These are phyloP conservation scores for Apiotrichum domesticum DNA, from an alignment of 1,284 basidiomycete genomes.

Conservation along the genomic window DNA sequence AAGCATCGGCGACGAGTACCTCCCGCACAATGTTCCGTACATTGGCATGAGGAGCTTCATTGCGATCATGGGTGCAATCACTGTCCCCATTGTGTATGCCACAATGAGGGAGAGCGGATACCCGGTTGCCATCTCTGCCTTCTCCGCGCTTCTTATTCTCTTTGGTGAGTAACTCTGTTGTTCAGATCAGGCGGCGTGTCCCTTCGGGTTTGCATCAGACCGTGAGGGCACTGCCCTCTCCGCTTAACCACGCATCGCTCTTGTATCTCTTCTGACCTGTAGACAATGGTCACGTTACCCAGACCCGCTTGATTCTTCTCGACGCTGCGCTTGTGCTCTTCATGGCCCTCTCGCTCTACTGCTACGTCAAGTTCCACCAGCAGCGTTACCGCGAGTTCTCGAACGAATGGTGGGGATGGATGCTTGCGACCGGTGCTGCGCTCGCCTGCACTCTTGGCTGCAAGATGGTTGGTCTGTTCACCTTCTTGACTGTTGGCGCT, in stretches of 20 bases:
- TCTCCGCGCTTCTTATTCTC: slow-evolving; percentile 76
- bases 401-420: slow-evolving; percentile 90
- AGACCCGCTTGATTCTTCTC: slow-evolving; percentile 91
- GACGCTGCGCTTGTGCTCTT: slow-evolving; percentile 95
- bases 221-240: too few relatives aligned
- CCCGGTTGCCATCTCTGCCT: slow-evolving; percentile 77
- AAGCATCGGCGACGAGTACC: slow-evolving; percentile 89
- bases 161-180: slow-evolving; percentile 61
- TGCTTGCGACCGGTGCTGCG: slow-evolving; percentile 80
- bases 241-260: background rate
- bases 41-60: slow-evolving; percentile 87
- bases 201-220: too few relatives aligned
- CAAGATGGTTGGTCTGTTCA: slow-evolving; percentile 96
- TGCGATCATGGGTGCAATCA: slow-evolving; percentile 82
- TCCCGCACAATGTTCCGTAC: slow-evolving; percentile 68
- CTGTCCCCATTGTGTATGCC: slow-evolving; percentile 82
- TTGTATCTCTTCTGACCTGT: background rate
- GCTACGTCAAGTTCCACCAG: slow-evolving; percentile 94
- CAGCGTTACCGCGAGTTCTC: slow-evolving; percentile 87
- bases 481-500: slow-evolving; percentile 79
- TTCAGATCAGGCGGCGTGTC: too few relatives aligned
- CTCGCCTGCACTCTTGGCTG: slow-evolving; percentile 95
- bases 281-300: slow-evolving; percentile 96
- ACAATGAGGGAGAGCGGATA: slow-evolving; percentile 99
- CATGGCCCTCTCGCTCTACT: slow-evolving; percentile 86